Evolutionary conservation across 129 eudicot species (phyloP), one percentile per base, ranked within the genome.

Genomic region (Sambucus nigra): DNA sequence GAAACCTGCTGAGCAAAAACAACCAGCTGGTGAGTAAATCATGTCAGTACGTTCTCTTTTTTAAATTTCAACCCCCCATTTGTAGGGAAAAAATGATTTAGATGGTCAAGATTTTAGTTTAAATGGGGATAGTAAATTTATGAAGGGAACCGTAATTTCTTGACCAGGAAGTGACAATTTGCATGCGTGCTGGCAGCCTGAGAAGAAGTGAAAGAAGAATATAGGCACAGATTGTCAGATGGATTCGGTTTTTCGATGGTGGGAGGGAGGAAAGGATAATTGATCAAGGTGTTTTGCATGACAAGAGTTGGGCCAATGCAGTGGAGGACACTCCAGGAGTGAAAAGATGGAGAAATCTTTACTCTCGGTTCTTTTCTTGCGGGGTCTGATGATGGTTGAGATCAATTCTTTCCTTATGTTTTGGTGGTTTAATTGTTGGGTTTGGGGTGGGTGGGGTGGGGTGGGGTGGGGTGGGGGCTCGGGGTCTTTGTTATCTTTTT

Each of bases 1-100:
- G 73, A 92, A 92, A 53, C 76, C 91, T 2, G 73, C 84, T 0
- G 99, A 91, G 72, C 98, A 91, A 64, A 91, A 91, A 64, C 99
- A 91, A 65, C 87, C 95, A 18, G 89, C 95, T 24, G 99, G 95
- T 91, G 67, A 82, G 94, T 82, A 60, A 46, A 40, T 27, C n/a
- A 23, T 10, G 19, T 15, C 18, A 7, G 7, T 18, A 21, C 28
- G 23, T 18, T 29, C 25, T 20, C 4, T 19, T 35, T 41, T 4
- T 57, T 42, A 14, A n/a, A n/a, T n/a, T 40, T 59, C 1, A 38
- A 60, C 16, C 29, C 49, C 52, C 28, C 16, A 39, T 16, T 31
- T 61, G 56, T 53, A 46, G 66, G 35, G 26, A 40, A 27, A 12
- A 27, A 53, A 23, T 35, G 44, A 15, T 19, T 28, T 25, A 26